phyloP scores from a whole-genome alignment of 2,329 filamentous ascomycete genomes.

The Emergomyces orientalis region DNA sequence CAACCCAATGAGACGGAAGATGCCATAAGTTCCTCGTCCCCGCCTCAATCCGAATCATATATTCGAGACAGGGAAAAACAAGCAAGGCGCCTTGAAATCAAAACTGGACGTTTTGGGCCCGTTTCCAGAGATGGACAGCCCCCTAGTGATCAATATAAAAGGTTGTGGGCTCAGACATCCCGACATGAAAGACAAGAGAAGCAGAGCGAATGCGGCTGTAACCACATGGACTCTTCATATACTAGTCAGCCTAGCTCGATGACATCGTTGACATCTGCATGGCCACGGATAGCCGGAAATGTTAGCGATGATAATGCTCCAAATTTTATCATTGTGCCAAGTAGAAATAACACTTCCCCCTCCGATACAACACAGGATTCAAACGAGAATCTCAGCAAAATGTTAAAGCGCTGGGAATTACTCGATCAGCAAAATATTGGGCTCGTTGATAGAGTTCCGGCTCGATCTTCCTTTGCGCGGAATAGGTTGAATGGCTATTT shows the following conservation, averaged over 20 bases:
- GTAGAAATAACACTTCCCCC: background rate
- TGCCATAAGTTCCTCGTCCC: background rate
- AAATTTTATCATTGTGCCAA: background rate
- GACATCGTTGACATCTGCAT: background rate
- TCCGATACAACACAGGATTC: background rate
- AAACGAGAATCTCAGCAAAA: background rate
- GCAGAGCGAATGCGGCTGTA: background rate
- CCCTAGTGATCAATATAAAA: background rate
- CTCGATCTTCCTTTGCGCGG: background rate
- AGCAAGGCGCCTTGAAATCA: no score
- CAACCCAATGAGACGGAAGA: background rate
- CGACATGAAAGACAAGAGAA: background rate
- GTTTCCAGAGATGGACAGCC: background rate
- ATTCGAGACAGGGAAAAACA: background rate
- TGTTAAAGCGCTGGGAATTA: background rate
- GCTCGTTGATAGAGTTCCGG: background rate
- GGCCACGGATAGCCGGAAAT: background rate
- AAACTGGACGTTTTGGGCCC: no score
- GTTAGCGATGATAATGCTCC: background rate
- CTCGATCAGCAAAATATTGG: constrained; percentile 3
- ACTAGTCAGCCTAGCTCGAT: background rate
- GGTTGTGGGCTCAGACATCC: background rate
- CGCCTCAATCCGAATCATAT: background rate
- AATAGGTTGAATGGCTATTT: background rate
- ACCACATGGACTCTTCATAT: background rate